Evolutionary conservation across 2,329 filamentous ascomycete genomes (phyloP), one percentile per base, ranked within the genome.

Genomic region (Aspergillus sclerotialis): DNA sequence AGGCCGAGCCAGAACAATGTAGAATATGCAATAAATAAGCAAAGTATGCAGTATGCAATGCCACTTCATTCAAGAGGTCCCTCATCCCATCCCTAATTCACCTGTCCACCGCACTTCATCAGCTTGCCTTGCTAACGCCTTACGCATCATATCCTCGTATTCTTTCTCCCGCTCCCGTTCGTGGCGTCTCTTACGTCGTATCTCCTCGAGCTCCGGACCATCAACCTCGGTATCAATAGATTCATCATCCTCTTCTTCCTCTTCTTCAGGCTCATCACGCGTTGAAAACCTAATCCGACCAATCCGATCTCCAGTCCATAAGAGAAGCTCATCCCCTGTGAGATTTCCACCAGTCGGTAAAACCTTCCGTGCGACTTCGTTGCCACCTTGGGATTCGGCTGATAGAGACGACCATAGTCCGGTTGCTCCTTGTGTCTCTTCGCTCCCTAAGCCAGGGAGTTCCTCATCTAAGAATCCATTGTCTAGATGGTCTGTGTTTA

Each of bases 291-390:
- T 70, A 13, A 93, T 59, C 38, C 92, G 68, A 0, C 87, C 89
- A 30, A 94, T 65, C 43, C 80, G 80, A 38, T 94, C 87, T 12
- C 87, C 89, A 0, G 88, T 94, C 88, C 88, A 94, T 30, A 94
- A 69, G 4, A 94, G 59, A 9, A 95, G 61, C 48, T 90, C 82
- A 49, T 87, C 79, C 32, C 75, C 61, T 16, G 43, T 53, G 30
- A 67, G 49, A 29, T 60, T 61, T 4, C 49, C 52, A 16, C 61
- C 60, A 30, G 75, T 80, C 3, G 84, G 80, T 2, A 90, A 48
- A 28, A 94, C 76, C 55, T 93, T 93, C 46, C 87, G 76, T 4
- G 82, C 86, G 39, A 92, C 81, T 46, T 92, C 87, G 34, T 70
- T 29, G 67, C 71, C 9, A 64, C 68, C 66, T 67, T 70, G 18